These are phyloP conservation scores for Paramecium biaurelia DNA, from an alignment of 73 alveolate species.

Conservation along the genomic window DNA sequence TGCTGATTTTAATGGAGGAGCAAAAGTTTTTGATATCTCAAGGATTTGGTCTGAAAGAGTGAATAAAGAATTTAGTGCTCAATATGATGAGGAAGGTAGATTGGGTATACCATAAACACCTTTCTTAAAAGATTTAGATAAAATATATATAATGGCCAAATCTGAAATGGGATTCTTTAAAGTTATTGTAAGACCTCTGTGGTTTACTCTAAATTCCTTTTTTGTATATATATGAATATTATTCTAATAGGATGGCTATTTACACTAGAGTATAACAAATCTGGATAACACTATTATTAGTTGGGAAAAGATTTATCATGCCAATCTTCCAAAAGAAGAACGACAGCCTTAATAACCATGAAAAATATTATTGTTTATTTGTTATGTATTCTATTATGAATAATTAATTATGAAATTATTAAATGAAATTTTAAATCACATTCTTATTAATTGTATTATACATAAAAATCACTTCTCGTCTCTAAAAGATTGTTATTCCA, in stretches of 20 bases:
- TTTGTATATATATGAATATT: neutral
- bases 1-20: slow-evolving; percentile 67
- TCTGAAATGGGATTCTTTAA: slow-evolving; percentile 62
- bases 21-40: slow-evolving; percentile 59
- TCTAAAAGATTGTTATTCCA: neutral
- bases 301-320: slow-evolving; percentile 49
- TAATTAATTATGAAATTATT: neutral
- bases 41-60: slow-evolving; percentile 65
- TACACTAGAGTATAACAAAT: slow-evolving; percentile 30
- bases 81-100: slow-evolving; percentile 61
- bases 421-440: neutral
- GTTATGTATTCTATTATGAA: neutral
- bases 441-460: neutral
- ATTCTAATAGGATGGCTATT: slow-evolving; percentile 4
- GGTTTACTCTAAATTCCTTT: slow-evolving; percentile 54
- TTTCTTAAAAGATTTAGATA: slow-evolving; percentile 56
- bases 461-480: neutral
- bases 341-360: neutral
- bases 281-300: slow-evolving; percentile 25
- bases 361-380: neutral
- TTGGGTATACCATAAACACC: slow-evolving; percentile 57
- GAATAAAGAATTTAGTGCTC: slow-evolving; percentile 56
- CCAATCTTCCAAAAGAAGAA: slow-evolving; percentile 38
- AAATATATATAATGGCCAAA: slow-evolving; percentile 54
- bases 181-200: slow-evolving; percentile 58